Evolutionary conservation across 1,139 yeast species (phyloP).

Genomic region (Tardiomyces digboiensis): DNA sequence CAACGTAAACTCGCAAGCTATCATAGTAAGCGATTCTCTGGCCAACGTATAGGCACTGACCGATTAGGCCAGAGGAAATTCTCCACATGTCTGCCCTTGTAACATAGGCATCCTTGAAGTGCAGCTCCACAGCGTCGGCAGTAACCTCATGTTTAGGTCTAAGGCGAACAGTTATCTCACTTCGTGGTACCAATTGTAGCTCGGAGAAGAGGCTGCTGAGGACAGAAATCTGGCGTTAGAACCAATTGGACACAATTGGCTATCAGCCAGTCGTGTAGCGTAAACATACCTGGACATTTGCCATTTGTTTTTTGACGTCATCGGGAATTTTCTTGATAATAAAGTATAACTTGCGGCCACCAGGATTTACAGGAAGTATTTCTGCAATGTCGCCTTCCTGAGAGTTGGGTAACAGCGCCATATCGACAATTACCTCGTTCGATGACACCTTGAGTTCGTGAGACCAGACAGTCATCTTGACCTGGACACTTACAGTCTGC

Average conservation of each 20-base stretch:
- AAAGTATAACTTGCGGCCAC: constrained; percentile 11
- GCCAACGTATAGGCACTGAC: constrained; percentile 55
- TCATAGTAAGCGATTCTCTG: constrained; percentile 60
- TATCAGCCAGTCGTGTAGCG: too few species aligned
- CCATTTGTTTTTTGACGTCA: not conserved
- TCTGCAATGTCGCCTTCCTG: constrained; percentile 71
- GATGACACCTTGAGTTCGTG: constrained; percentile 57
- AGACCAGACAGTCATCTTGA: constrained; percentile 49
- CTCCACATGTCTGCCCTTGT: constrained; percentile 96
- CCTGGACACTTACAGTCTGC: constrained; percentile 8
- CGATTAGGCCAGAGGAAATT: constrained; percentile 51
- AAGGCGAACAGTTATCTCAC: constrained; percentile 47
- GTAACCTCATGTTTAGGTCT: constrained; percentile 39
- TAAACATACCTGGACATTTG: constrained; percentile 20
- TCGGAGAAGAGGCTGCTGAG: constrained; percentile 49
- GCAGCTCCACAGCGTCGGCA: constrained; percentile 76
- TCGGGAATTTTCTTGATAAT: constrained; percentile 3
- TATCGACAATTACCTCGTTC: constrained; percentile 56
- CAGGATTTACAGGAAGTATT: constrained; percentile 33
- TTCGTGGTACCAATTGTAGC: constrained; percentile 60
- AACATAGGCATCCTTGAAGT: constrained; percentile 69
- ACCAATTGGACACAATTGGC: too few species aligned
- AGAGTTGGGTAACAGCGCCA: constrained; percentile 44
- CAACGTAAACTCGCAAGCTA: constrained; percentile 48
- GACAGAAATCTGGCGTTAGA: constrained; percentile 40